These are phyloP conservation scores for Cucumis hystrix DNA, from an alignment of 306 rosid species.

Conservation along the genomic window DNA sequence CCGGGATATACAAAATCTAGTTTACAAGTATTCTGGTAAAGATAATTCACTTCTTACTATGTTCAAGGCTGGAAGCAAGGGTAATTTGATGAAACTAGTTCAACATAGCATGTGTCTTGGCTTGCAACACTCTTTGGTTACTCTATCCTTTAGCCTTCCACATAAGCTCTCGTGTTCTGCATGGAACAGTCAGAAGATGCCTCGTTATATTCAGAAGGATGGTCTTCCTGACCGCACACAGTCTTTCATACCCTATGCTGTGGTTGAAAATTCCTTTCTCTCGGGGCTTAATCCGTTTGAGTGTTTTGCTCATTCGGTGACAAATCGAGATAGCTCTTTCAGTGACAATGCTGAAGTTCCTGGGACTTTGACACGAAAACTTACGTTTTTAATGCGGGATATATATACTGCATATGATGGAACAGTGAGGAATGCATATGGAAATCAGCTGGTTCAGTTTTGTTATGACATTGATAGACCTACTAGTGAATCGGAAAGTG, in stretches of 20 bases:
- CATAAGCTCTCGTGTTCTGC: slow-evolving; percentile 60
- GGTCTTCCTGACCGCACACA: slow-evolving; percentile 23
- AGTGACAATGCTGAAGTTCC: slow-evolving; percentile 96
- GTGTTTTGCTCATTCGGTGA: slow-evolving; percentile 88
- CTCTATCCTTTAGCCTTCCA: slow-evolving; percentile 61
- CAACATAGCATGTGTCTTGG: slow-evolving; percentile 95
- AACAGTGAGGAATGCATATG: slow-evolving; percentile 77
- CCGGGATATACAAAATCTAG: slow-evolving; percentile 62
- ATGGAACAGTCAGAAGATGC: slow-evolving; percentile 60
- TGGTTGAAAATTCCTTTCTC: slow-evolving; percentile 66
- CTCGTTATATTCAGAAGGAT: slow-evolving; percentile 19
- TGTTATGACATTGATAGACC: slow-evolving; percentile 25
- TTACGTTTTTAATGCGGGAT: slow-evolving; percentile 90
- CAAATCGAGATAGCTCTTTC: slow-evolving; percentile 74
- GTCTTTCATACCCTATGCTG: slow-evolving; percentile 73
- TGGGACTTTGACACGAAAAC: slow-evolving; percentile 71
- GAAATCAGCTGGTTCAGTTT: slow-evolving; percentile 71
- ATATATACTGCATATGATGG: slow-evolving; percentile 70
- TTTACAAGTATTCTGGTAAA: slow-evolving; percentile 40
- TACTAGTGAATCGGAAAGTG: slow-evolving; percentile 1
- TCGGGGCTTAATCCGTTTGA: slow-evolving; percentile 85
- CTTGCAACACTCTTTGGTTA: slow-evolving; percentile 75
- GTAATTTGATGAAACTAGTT: slow-evolving; percentile 65
- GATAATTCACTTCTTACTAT: slow-evolving; percentile 60
- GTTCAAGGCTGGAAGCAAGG: slow-evolving; percentile 97